phyloP scores from a whole-genome alignment of 2,329 filamentous ascomycete genomes.

The Dothideomycetidae sp. region DNA sequence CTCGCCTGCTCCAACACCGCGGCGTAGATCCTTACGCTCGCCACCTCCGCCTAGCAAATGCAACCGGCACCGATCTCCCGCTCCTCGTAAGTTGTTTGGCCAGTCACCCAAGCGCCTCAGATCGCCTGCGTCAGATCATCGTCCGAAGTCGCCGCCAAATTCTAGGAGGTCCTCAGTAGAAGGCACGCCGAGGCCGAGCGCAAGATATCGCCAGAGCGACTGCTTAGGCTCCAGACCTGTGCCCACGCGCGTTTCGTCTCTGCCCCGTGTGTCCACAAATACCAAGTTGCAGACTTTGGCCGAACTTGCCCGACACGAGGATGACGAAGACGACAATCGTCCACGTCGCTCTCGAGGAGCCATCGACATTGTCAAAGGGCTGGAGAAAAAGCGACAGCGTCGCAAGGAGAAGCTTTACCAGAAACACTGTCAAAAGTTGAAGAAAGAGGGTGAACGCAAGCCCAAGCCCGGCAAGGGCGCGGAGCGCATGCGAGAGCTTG shows the following conservation, averaged over 20 bases:
- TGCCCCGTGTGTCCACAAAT: slow-evolving; percentile 47
- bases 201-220: slow-evolving; percentile 24
- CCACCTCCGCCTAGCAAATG: slow-evolving; percentile 22
- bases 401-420: slow-evolving; percentile 85
- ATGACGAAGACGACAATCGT: slow-evolving; percentile 27
- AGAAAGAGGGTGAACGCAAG: slow-evolving; percentile 39
- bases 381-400: slow-evolving; percentile 86
- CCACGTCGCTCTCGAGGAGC: slow-evolving; percentile 71
- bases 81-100: slow-evolving; percentile 46
- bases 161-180: slow-evolving; percentile 32
- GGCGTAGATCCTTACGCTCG: slow-evolving; percentile 14
- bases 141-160: slow-evolving; percentile 54
- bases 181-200: slow-evolving; percentile 24
- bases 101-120: slow-evolving; percentile 54
- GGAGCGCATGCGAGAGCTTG: slow-evolving; percentile 85
- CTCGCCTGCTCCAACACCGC: slow-evolving; percentile 33
- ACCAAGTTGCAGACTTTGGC: slow-evolving; percentile 18
- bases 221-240: slow-evolving; percentile 38
- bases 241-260: slow-evolving; percentile 66
- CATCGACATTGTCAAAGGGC: slow-evolving; percentile 91
- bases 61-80: slow-evolving; percentile 23
- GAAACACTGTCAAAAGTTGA: slow-evolving; percentile 73
- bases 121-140: slow-evolving; percentile 27
- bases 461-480: slow-evolving; percentile 70
- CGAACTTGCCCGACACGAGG: slow-evolving; percentile 41